Evolutionary conservation across 371 early-diverging fungal genomes (phyloP).

Genomic region (Mortierella sp.): DNA sequence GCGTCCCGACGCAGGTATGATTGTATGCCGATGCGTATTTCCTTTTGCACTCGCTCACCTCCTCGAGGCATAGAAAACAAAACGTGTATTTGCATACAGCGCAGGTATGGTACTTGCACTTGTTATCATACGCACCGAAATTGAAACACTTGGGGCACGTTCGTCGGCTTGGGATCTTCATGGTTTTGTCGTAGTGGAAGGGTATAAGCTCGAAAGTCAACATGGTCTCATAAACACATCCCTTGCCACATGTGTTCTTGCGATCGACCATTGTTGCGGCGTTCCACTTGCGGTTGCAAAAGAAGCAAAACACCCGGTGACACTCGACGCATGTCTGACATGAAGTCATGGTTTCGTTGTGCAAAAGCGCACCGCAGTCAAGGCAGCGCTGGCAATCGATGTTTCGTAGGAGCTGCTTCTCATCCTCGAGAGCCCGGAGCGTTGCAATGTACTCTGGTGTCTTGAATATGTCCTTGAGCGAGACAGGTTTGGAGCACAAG

Average conservation of each 20-base stretch:
- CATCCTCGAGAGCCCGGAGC: conserved; percentile 26
- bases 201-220: conserved; percentile 20
- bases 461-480: conserved; percentile 30
- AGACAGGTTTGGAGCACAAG: conserved; percentile 24
- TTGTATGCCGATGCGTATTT: conserved; percentile 21
- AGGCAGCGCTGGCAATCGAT: conserved; percentile 38
- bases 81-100: conserved; percentile 23
- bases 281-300: conserved; percentile 34
- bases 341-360: conserved; percentile 31
- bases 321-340: conserved; percentile 22
- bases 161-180: conserved; percentile 28
- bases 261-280: conserved; percentile 13
- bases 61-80: conserved; percentile 36
- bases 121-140: conserved; percentile 29
- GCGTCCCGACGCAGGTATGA: conserved; percentile 16
- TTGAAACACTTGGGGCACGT: conserved; percentile 37
- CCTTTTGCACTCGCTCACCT: conserved; percentile 19
- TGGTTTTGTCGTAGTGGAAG: conserved; percentile 24
- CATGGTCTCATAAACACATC: conserved; percentile 38
- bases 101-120: conserved; percentile 40
- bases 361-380: conserved; percentile 26
- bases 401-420: conserved; percentile 21
- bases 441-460: conserved; percentile 29
- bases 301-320: conserved; percentile 27
- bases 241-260: conserved; percentile 28